Evolutionary conservation across 106 monocot species (phyloP), one percentile per base, ranked within the genome.

Genomic region (Amphibolis antarctica): DNA sequence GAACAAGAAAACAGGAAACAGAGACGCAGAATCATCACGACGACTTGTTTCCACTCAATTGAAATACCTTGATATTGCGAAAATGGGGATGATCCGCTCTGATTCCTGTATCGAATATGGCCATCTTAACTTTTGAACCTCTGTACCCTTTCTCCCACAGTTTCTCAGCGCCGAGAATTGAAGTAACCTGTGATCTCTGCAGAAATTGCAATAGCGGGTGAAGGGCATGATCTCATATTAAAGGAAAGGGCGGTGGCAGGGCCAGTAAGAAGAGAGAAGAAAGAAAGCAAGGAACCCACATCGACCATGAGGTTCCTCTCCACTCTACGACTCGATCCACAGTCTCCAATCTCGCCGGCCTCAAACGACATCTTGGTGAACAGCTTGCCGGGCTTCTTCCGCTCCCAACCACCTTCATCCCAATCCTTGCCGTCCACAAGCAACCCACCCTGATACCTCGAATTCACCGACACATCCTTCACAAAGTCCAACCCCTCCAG

Each of bases 31-130:
- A 36, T 36, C 7, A 36, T 36, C 36, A 36, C 36, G 7, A 36
- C 2, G 36, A 49, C 17, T 17, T 12, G 17, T 49, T n/a, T 49
- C n/a, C n/a, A 49, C 3, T 10, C 4, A 14, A 5, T 14, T 10
- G 12, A 49, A 5, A 47, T 85, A 98, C 98, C 98, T 98, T 98
- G 75, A 98, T 91, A 73, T 83, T 90, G n/a, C 91, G 80, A 73
- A 98, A 98, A 83, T 98, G 98, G 4, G 98, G 98, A 57, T 98
- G 98, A 79, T 91, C 79, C 55, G 84, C 75, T 50, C 98, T 79
- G 75, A 98, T 98, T 53, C 98, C 98, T 61, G 98, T 98, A 70
- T 98, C 98, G 75, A 98, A 98, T 74, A 98, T 88, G 62, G 98
- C 98, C 90, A 98, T 98, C 77, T 91, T 98, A 42, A 98, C 98